Evolutionary conservation across 805 yeast genomes (phyloP), one percentile per base, ranked within the genome.

Genomic region (Candida quercuum): DNA sequence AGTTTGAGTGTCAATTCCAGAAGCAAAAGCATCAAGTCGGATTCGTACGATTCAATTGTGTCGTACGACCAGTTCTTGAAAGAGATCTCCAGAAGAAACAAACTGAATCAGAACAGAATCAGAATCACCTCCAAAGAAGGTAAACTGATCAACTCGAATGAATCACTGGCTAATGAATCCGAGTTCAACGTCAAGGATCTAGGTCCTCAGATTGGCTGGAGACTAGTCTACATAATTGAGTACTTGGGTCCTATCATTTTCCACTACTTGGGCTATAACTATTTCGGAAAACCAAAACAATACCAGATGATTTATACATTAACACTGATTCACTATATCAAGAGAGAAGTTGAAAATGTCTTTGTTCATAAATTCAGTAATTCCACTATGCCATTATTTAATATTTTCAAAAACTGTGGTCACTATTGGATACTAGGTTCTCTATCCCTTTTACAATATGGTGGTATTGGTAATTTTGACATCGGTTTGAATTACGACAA

Each of bases 361-460:
- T 80, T 77, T 54, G 80, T 93, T 36, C 99, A 93, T 64, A 71
- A 74, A 43, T 93, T 93, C 57, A 85, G 96, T 17, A 69, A 78
- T 41, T 79, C 86, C 19, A 93, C 99, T 12, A 93, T 93, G 99
- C 99, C 99, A 4, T 52, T 84, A 30, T 74, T 77, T 58, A 85
- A 87, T 61, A 63, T 93, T 41, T 85, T 91, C 72, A 87, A 89
- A 64, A 93, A 93, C 66, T 81, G 88, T 28, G 68, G 74, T 47
- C 97, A 93, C 60, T 93, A 93, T 64, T 91, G 97, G 97, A 59
- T 86, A n/a, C 66, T 91, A 47, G 82, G 88, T 38, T 97, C 98
- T 8, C 56, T 74, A 11, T 59, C 70, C 64, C 48, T 71, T 48
- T 31, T 71, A 45, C 45, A 53, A 66, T 49, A 81, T 74, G 78